phyloP scores from a whole-genome alignment of 192 early-diverging fungal genomes.

The Paraglomus brasilianum region DNA sequence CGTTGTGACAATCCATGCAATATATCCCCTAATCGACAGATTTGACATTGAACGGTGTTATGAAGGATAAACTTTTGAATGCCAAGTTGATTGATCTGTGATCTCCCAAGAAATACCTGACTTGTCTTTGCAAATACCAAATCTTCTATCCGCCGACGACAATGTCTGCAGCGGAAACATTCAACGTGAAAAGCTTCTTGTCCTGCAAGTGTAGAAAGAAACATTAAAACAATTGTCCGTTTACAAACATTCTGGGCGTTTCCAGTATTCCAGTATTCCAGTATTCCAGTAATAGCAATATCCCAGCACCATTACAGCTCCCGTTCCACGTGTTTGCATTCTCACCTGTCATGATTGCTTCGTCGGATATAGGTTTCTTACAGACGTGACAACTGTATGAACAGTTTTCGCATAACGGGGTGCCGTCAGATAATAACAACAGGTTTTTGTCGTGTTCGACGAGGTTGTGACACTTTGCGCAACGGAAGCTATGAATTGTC shows the following conservation, averaged over 20 bases:
- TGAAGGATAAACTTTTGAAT: too few species aligned
- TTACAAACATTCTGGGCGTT: conserved; percentile 7
- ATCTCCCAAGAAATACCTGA: conserved; percentile 42
- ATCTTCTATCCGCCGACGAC: conserved; percentile 71
- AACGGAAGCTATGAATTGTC: conserved; percentile 62
- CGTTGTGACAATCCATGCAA: conserved; percentile 70
- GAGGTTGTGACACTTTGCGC: conserved; percentile 69
- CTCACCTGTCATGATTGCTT: conserved; percentile 81
- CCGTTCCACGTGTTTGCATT: background rate
- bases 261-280: too few species aligned
- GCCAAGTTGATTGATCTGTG: conserved; percentile 1
- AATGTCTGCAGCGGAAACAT: conserved; percentile 76
- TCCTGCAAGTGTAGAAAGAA: conserved; percentile 39
- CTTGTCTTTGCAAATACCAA: conserved; percentile 79
- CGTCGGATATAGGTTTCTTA: conserved; percentile 71
- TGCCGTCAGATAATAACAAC: conserved; percentile 74
- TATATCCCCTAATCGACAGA: conserved; percentile 57
- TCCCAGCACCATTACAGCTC: background rate
- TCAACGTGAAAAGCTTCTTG: conserved; percentile 79
- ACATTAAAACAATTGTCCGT: background rate
- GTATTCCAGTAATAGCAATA: too few species aligned
- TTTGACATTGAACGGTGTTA: background rate
- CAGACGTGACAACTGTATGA: conserved; percentile 75
- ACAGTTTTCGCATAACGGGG: conserved; percentile 81
- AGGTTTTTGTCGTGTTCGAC: conserved; percentile 78